Conservation (phyloP, 148 eudicot genomes). For the Oxyria digyna region DNA sequence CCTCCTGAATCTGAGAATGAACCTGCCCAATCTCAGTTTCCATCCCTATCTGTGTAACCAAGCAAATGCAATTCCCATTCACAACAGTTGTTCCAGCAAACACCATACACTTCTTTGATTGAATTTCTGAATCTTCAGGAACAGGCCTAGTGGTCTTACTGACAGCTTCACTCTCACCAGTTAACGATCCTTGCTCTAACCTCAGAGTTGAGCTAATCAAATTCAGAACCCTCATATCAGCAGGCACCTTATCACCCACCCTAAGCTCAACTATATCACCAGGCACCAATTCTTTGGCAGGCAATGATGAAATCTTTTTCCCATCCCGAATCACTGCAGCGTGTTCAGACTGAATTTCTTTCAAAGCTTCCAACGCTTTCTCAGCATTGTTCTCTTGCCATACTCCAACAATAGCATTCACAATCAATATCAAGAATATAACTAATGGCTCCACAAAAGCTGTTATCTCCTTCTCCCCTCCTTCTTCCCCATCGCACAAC, state of each 20-base stretch:
- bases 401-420: slow-evolving; percentile 20
- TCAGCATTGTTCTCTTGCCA: slow-evolving; percentile 26
- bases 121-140: slow-evolving; percentile 23
- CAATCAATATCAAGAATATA: slow-evolving; percentile 17
- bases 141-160: slow-evolving; percentile 14
- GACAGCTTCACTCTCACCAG: slow-evolving; percentile 23
- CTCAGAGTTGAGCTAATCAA: slow-evolving; percentile 17
- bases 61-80: slow-evolving; percentile 29
- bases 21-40: slow-evolving; percentile 34
- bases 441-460: slow-evolving; percentile 19
- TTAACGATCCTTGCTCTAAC: slow-evolving; percentile 18
- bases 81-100: slow-evolving; percentile 43
- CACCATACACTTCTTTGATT: slow-evolving; percentile 36
- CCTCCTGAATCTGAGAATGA: slow-evolving; percentile 35
- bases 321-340: slow-evolving; percentile 16
- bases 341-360: slow-evolving; percentile 18
- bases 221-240: slow-evolving; percentile 15
- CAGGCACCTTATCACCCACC: slow-evolving; percentile 22
- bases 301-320: slow-evolving; percentile 2
- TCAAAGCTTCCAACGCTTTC: slow-evolving; percentile 19
- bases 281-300: slow-evolving; percentile 18
- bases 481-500: slow-evolving; percentile 16
- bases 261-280: slow-evolving; percentile 22
- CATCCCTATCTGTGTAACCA: slow-evolving; percentile 38
- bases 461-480: slow-evolving; percentile 15